Evolutionary conservation across 2,329 filamentous ascomycete species (phyloP).

Genomic region (Aquanectria penicillioides): DNA sequence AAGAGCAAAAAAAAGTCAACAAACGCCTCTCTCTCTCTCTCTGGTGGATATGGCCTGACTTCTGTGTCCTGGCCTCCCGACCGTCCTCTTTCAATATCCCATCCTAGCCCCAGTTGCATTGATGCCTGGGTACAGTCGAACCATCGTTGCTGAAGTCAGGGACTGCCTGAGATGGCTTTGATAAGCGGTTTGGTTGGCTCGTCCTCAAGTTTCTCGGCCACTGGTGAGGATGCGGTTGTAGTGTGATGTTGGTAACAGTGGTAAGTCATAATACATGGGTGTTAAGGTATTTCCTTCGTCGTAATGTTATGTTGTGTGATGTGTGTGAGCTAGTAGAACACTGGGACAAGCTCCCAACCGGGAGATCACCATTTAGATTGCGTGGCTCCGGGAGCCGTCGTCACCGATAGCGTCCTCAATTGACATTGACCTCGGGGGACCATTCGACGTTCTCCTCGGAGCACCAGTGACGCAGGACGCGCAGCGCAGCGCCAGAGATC

Average conservation of each 20-base stretch:
- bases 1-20: neutral
- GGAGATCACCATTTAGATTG: neutral
- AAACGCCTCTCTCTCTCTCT: constrained; percentile 14
- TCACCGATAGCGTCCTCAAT: no score
- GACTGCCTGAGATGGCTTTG: neutral
- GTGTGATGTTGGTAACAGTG: neutral
- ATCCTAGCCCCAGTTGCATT: neutral
- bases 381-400: neutral
- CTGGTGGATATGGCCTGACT: constrained; percentile 3
- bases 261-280: constrained; percentile 20
- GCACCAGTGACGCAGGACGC: constrained; percentile 55
- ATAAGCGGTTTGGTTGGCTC: neutral
- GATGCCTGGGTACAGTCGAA: neutral
- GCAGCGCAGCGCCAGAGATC: constrained; percentile 50
- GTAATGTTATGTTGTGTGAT: neutral
- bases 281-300: constrained; percentile 6
- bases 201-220: neutral
- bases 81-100: neutral
- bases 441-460: constrained; percentile 57
- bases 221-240: constrained; percentile 1
- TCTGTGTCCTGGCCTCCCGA: constrained; percentile 8
- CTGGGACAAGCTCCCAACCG: neutral
- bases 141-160: neutral
- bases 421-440: constrained; percentile 50
- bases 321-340: constrained; percentile 13